phyloP scores from a whole-genome alignment of 208 protist species.

The Novymonas esmeraldas region DNA sequence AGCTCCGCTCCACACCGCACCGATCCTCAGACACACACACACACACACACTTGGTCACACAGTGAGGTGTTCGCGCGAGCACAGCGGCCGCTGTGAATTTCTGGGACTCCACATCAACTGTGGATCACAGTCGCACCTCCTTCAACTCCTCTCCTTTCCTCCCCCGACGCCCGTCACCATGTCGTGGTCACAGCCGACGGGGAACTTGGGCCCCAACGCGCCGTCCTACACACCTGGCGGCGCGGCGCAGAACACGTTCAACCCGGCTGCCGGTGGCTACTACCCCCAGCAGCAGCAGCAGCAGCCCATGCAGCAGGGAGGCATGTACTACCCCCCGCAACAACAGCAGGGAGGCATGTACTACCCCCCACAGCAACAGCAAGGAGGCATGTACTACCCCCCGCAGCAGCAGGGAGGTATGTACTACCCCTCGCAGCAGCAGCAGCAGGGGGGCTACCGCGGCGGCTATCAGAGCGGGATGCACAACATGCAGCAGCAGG shows the following conservation, averaged over 20 bases:
- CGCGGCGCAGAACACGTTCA: constrained; percentile 5
- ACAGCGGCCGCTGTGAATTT: too few species aligned
- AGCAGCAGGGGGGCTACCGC: constrained; percentile 22
- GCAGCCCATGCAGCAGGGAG: constrained; percentile 25
- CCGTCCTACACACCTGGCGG: constrained; percentile 24
- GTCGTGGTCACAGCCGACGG: constrained; percentile 77
- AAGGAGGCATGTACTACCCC: constrained; percentile 5
- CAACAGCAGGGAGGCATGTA: constrained; percentile 25
- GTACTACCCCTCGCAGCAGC: constrained; percentile 20
- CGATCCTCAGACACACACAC: too few species aligned
- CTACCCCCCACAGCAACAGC: constrained; percentile 4
- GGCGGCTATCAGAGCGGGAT: constrained; percentile 16
- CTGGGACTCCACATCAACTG: too few species aligned
- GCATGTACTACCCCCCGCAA: constrained; percentile 39
- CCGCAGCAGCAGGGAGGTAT: constrained; percentile 11
- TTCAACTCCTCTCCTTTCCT: neutral
- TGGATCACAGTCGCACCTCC: too few species aligned
- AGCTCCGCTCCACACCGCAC: too few species aligned
- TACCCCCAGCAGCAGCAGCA: constrained; percentile 13
- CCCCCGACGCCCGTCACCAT: constrained; percentile 32
- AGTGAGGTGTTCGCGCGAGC: too few species aligned
- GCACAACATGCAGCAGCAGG: constrained; percentile 13
- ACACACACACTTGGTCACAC: too few species aligned
- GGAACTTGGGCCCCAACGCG: constrained; percentile 57
- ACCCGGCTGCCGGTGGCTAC: constrained; percentile 31